These are phyloP conservation scores for Mucor irregularis DNA, from an alignment of 371 early-diverging fungal genomes.

Conservation along the genomic window DNA sequence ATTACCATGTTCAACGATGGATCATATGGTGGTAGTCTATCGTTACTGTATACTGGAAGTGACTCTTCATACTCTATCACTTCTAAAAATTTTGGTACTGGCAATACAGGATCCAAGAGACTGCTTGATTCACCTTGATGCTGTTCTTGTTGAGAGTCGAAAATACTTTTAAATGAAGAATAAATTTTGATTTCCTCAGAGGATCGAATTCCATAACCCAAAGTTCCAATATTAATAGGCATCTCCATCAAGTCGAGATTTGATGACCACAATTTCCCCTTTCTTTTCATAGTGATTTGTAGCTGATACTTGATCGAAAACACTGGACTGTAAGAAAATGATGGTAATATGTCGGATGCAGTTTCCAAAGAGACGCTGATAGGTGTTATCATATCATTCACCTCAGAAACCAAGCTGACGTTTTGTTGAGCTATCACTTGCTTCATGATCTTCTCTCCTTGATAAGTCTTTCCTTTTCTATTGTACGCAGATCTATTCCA, in stretches of 20 bases:
- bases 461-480: not conserved
- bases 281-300: conserved; percentile 1
- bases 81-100: conserved; percentile 26
- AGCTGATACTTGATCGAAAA: conserved; percentile 11
- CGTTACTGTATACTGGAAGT: conserved; percentile 28
- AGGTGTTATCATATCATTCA: too few relatives aligned
- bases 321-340: conserved; percentile 14
- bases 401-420: not conserved
- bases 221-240: conserved; percentile 34
- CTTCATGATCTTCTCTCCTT: not conserved
- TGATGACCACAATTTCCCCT: conserved; percentile 9
- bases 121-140: not conserved
- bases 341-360: conserved; percentile 2
- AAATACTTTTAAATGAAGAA: conserved; percentile 6
- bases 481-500: conserved; percentile 2
- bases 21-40: conserved; percentile 65
- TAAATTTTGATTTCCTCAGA: conserved; percentile 32
- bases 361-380: not conserved
- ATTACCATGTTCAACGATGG: too few relatives aligned
- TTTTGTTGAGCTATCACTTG: not conserved
- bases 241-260: conserved; percentile 6
- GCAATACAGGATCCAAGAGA: too few relatives aligned
- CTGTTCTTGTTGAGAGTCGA: too few relatives aligned
- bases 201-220: conserved; percentile 32
- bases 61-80: conserved; percentile 30